These are phyloP conservation scores for Coniochaeta sp. DNA, from an alignment of 2,329 filamentous ascomycete genomes.

Conservation along the genomic window DNA sequence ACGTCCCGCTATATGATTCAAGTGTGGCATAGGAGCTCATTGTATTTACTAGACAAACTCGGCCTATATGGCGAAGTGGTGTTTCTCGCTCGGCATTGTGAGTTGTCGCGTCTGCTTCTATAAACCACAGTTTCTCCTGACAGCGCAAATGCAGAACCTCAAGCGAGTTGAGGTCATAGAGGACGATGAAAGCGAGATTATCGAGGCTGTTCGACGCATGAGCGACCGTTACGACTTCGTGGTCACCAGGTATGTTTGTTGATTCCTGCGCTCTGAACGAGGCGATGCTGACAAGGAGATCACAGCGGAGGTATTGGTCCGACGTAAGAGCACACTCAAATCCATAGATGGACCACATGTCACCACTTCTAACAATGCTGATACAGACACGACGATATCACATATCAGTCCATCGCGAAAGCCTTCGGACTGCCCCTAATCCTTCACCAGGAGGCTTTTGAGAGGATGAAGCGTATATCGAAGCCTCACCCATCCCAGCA, in stretches of 20 bases:
- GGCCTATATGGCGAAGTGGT: conserved; percentile 57
- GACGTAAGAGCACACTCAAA: conserved; percentile 52
- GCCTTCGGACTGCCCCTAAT: conserved; percentile 73
- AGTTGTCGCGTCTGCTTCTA: conserved; percentile 7
- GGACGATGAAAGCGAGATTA: conserved; percentile 84
- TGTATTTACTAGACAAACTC: conserved; percentile 49
- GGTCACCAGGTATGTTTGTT: conserved; percentile 58
- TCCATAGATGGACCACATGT: background rate
- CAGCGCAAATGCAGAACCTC: conserved; percentile 43
- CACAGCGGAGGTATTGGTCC: conserved; percentile 82
- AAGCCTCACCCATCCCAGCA: conserved; percentile 65
- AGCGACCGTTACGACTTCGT: conserved; percentile 87
- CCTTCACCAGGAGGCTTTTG: conserved; percentile 68
- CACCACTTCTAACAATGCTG: conserved; percentile 5
- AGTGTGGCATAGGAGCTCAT: background rate
- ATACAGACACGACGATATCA: conserved; percentile 88
- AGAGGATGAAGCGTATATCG: conserved; percentile 76
- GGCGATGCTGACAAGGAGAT: conserved; percentile 1
- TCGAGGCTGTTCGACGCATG: conserved; percentile 83
- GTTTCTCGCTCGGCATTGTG: conserved; percentile 55
- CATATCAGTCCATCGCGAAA: conserved; percentile 87
- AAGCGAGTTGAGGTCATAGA: conserved; percentile 89
- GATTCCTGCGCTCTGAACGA: background rate
- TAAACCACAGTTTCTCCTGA: background rate
- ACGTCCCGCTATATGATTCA: background rate